phyloP scores from a whole-genome alignment of 768 basidiomycete species.

The Boletales sp. region DNA sequence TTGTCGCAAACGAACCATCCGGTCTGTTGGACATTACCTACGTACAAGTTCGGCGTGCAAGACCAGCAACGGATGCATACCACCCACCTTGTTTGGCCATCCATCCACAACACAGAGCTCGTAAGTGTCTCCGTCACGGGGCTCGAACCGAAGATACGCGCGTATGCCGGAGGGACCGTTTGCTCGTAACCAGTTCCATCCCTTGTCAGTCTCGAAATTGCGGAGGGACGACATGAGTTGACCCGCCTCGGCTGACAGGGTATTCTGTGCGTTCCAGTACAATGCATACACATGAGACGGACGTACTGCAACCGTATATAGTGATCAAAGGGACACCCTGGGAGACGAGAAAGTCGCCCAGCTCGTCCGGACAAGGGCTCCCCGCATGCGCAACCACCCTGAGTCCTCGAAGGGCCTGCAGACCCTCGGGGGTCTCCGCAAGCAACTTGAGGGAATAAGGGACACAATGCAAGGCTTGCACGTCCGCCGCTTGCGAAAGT shows the following conservation, averaged over 20 bases:
- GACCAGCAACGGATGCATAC: no score
- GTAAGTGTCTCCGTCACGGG: conserved; percentile 38
- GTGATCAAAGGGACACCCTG: conserved; percentile 49
- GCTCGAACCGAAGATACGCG: conserved; percentile 42
- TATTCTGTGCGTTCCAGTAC: no score
- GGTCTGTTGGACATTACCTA: conserved; percentile 39
- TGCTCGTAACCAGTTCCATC: conserved; percentile 52
- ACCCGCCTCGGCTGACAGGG: conserved; percentile 29
- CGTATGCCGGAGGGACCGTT: conserved; percentile 21
- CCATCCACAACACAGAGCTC: conserved; percentile 51
- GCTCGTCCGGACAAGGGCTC: conserved; percentile 49
- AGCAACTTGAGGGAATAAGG: conserved; percentile 43
- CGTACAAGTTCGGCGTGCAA: background rate
- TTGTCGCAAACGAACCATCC: conserved; percentile 53
- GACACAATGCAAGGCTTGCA: conserved; percentile 34
- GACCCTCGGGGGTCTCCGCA: conserved; percentile 45
- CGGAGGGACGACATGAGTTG: conserved; percentile 46
- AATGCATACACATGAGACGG: no score
- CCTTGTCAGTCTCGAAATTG: conserved; percentile 47
- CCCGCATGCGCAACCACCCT: conserved; percentile 52
- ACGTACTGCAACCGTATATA: conserved; percentile 47
- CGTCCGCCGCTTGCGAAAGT: conserved; percentile 32
- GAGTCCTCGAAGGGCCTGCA: conserved; percentile 38
- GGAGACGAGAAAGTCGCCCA: conserved; percentile 47
- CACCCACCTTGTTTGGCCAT: conserved; percentile 44